Conservation (phyloP, 192 early-diverging fungal species). For the Backusella macrospora region DNA sequence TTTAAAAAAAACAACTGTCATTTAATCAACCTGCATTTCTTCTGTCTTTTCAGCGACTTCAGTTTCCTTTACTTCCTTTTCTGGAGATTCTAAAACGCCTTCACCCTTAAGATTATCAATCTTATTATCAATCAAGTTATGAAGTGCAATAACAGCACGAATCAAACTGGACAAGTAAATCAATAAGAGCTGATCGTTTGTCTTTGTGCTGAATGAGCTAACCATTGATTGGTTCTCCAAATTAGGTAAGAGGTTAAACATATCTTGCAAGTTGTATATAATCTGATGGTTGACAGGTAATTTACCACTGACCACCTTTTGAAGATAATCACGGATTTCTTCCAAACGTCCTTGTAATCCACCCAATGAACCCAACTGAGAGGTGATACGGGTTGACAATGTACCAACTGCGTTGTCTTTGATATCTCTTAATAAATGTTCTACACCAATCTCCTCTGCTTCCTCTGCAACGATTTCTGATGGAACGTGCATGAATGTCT, state of each 20-base stretch:
- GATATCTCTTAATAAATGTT: slow-evolving; percentile 97
- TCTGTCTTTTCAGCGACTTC: slow-evolving; percentile 12
- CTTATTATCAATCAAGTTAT: slow-evolving; percentile 98
- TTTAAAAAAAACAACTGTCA: not conserved
- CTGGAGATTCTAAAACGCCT: slow-evolving; percentile 24
- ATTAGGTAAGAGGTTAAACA: slow-evolving; percentile 97
- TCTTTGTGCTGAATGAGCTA: slow-evolving; percentile 85
- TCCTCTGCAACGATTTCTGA: slow-evolving; percentile 98
- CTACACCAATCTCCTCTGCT: slow-evolving; percentile 99
- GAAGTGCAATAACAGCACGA: slow-evolving; percentile 93
- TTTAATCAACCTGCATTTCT: slow-evolving; percentile 19
- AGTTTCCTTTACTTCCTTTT: slow-evolving; percentile 16
- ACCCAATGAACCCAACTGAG: slow-evolving; percentile 91
- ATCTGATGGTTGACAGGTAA: slow-evolving; percentile 97
- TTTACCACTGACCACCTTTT: slow-evolving; percentile 82
- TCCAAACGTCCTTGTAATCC: slow-evolving; percentile 84
- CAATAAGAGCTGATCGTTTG: slow-evolving; percentile 94
- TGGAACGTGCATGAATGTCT: slow-evolving; percentile 96
- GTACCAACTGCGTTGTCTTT: slow-evolving; percentile 97
- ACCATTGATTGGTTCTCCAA: slow-evolving; percentile 79
- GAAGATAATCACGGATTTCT: slow-evolving; percentile 87
- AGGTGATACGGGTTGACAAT: slow-evolving; percentile 88
- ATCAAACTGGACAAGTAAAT: slow-evolving; percentile 93
- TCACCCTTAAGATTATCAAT: slow-evolving; percentile 82
- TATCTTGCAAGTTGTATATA: slow-evolving; percentile 97